Evolutionary conservation across 352 stramenopile genomes (phyloP).

Genomic region (Globisporangium camurandrum): DNA sequence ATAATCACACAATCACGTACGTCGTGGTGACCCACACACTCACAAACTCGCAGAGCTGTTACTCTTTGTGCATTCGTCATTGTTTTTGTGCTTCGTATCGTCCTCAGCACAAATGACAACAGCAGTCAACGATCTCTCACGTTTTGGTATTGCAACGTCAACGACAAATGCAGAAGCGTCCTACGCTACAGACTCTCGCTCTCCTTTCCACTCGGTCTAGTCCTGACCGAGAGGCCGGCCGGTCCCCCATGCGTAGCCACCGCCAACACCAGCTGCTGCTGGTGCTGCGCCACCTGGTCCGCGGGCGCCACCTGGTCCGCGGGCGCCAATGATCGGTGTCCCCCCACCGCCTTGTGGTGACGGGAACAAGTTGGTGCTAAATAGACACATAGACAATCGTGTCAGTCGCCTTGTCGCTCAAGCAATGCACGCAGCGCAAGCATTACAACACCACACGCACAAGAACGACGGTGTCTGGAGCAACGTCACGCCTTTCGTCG

Average conservation of each 20-base stretch:
- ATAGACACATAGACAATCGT: neutral
- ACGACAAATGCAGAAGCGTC: too few species aligned
- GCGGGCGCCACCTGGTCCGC: constrained; percentile 31
- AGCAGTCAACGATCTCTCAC: too few species aligned
- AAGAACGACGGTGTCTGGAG: constrained; percentile 78
- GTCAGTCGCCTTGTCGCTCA: neutral
- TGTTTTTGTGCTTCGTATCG: too few species aligned
- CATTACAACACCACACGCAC: constrained; percentile 28
- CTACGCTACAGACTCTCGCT: too few species aligned
- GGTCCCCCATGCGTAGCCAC: constrained; percentile 64
- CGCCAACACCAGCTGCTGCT: constrained; percentile 26
- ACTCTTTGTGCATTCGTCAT: too few species aligned
- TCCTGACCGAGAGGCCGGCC: constrained; percentile 40
- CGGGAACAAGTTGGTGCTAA: constrained; percentile 56
- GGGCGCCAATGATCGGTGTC: constrained; percentile 56
- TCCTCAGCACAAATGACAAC: too few species aligned
- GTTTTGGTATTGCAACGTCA: too few species aligned
- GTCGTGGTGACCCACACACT: too few species aligned
- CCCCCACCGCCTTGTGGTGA: constrained; percentile 33
- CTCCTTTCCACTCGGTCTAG: neutral
- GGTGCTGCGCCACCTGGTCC: constrained; percentile 7
- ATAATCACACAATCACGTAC: too few species aligned
- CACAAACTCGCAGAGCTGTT: too few species aligned
- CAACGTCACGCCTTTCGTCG: constrained; percentile 79
- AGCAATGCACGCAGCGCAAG: neutral